phyloP scores from a whole-genome alignment of 306 rosid species.

The Herpetospermum pedunculosum region DNA sequence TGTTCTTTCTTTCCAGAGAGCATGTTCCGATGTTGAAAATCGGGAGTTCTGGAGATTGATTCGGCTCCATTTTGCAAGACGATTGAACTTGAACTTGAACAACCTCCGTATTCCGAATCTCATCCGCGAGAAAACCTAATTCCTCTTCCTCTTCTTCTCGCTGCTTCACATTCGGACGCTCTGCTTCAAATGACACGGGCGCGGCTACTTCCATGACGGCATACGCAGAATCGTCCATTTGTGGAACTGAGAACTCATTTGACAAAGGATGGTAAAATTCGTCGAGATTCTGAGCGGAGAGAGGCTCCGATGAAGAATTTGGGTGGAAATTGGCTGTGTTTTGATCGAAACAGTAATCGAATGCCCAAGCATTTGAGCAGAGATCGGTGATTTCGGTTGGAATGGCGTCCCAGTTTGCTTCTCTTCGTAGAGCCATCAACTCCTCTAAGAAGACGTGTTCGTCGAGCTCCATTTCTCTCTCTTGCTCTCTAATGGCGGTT shows the following conservation, averaged over 20 bases:
- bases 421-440: slow-evolving; percentile 49
- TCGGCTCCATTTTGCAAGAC: slow-evolving; percentile 54
- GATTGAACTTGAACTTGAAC: slow-evolving; percentile 2
- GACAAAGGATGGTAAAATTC: slow-evolving; percentile 5
- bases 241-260: slow-evolving; percentile 2
- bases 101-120: slow-evolving; percentile 35
- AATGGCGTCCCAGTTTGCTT: slow-evolving; percentile 40
- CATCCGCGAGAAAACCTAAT: slow-evolving; percentile 14
- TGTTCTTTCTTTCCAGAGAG: neutral
- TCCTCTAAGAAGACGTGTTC: slow-evolving; percentile 3
- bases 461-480: slow-evolving; percentile 9
- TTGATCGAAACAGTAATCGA: slow-evolving; percentile 45
- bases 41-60: slow-evolving; percentile 43
- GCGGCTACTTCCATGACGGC: neutral
- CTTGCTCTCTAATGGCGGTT: neutral
- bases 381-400: slow-evolving; percentile 44
- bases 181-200: slow-evolving; percentile 7
- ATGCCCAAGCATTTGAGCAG: slow-evolving; percentile 29
- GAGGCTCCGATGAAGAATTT: slow-evolving; percentile 24
- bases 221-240: neutral
- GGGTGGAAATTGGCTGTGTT: slow-evolving; percentile 26
- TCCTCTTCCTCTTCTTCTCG: neutral
- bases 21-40: slow-evolving; percentile 43
- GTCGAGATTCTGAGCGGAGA: slow-evolving; percentile 12
- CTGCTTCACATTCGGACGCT: neutral